phyloP scores from a whole-genome alignment of 495 filamentous ascomycete species.

The Tetracladium marchalianum region DNA sequence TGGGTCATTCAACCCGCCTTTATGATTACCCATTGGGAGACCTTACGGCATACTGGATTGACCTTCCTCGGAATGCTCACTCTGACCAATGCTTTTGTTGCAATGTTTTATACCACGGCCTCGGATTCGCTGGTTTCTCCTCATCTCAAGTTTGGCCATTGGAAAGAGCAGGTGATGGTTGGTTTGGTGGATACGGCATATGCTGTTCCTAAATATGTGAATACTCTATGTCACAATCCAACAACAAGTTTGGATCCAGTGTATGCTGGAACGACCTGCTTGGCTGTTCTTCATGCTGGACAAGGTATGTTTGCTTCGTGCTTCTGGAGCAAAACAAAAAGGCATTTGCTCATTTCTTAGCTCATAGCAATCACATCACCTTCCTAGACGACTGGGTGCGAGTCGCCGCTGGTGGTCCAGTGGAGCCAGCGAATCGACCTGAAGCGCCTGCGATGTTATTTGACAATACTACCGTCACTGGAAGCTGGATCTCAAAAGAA shows the following conservation, averaged over 20 bases:
- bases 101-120: constrained; percentile 65
- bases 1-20: constrained; percentile 44
- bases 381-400: constrained; percentile 36
- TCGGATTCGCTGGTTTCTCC: constrained; percentile 63
- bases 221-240: constrained; percentile 46
- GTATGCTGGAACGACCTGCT: constrained; percentile 40
- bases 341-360: constrained; percentile 7
- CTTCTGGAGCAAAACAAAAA: neutral
- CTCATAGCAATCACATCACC: constrained; percentile 44
- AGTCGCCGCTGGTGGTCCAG: constrained; percentile 26
- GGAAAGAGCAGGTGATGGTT: constrained; percentile 31
- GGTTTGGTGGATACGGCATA: constrained; percentile 49
- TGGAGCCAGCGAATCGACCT: constrained; percentile 34
- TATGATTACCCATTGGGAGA: constrained; percentile 56
- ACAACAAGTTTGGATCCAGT: constrained; percentile 31
- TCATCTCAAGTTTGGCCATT: constrained; percentile 43
- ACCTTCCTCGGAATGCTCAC: constrained; percentile 49
- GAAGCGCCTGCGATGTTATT: constrained; percentile 43
- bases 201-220: constrained; percentile 45
- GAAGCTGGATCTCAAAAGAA: constrained; percentile 47
- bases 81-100: constrained; percentile 47
- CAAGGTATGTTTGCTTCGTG: constrained; percentile 20
- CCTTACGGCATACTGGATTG: constrained; percentile 47
- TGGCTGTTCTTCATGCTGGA: constrained; percentile 54
- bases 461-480: constrained; percentile 55